Evolutionary conservation across 345 rosid species (phyloP), one percentile per base, ranked within the genome.

Genomic region (Salix caprea): DNA sequence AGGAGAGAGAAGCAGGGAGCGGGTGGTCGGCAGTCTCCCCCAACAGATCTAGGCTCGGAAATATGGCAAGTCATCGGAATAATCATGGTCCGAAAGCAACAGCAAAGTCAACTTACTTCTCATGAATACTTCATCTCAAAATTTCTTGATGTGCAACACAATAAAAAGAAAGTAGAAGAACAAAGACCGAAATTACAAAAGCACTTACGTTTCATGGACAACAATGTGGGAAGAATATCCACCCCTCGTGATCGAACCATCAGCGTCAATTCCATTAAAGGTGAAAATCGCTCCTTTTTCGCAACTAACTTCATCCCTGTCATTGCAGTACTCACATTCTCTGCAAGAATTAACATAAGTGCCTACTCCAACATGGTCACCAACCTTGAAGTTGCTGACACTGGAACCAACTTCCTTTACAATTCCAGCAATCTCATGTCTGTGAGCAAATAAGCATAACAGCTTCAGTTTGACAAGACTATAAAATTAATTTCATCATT

Each of bases 331-430:
- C 2, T 91, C 94, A 66, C 99, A 96, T 44, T 89, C 83, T 79
- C 92, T 86, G 77, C 98, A 96, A 0, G 97, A 91, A 82, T 88
- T 88, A 70, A 96, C 95, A 82, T 81, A 93, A 44, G 98, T 92
- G 58, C 99, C 99, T 69, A 96, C 97, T 34, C 99, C 98, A 71
- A 90, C 92, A 76, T 78, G 93, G 76, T 96, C 98, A 10, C 98
- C 97, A 36, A 84, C 85, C 84, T 91, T 89, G 89, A 93, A 84
- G 30, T 82, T 64, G 21, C 44, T 52, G 73, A 91, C 99, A 85
- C 79, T 87, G 19, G 89, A 81, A 60, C 99, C 98, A 42, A 96
- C 91, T 85, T 92, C 91, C 69, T 72, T 87, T 68, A 96, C 98
- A 69, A 90, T 73, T 65, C 99, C 98, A 82, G 84, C 88, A 84